Evolutionary conservation across 225 moss, liverwort and hornwort species (phyloP).

Genomic region (Marchantia paleacea): DNA sequence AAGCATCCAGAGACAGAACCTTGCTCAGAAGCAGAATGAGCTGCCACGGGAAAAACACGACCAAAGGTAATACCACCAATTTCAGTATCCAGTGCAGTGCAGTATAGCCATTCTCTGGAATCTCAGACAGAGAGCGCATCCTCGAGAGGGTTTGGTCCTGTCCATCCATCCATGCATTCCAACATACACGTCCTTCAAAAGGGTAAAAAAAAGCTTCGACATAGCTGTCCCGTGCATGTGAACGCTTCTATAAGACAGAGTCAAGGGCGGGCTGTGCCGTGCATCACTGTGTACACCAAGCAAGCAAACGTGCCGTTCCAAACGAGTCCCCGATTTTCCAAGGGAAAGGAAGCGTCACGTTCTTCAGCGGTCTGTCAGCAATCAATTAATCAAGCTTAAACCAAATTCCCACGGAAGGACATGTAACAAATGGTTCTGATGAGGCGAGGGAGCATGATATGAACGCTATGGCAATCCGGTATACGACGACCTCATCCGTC

Average conservation of each 20-base stretch:
- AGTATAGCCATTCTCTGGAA: neutral
- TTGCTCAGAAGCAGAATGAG: neutral
- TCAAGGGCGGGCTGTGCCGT: neutral
- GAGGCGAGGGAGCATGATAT: neutral
- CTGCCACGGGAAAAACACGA: no score
- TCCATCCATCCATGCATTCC: neutral
- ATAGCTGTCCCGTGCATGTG: neutral
- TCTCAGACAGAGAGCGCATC: neutral
- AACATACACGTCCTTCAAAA: neutral
- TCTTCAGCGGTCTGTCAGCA: neutral
- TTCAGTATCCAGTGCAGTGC: neutral
- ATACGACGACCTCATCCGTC: neutral
- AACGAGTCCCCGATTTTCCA: neutral
- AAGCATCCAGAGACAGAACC: neutral
- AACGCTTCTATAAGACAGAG: neutral
- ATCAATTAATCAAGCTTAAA: neutral
- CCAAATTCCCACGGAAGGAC: neutral
- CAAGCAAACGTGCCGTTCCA: neutral
- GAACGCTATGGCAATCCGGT: neutral
- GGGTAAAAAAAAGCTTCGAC: neutral
- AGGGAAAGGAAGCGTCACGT: neutral
- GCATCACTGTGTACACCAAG: neutral
- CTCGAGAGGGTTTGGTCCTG: neutral
- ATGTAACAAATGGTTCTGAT: neutral
- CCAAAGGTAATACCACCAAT: no score